A percentile compares a stretch with the other conserved stretches of the same genome.
phyloP scores from a whole-genome alignment of 768 basidiomycete species.

The Collybiopsis confluens region DNA sequence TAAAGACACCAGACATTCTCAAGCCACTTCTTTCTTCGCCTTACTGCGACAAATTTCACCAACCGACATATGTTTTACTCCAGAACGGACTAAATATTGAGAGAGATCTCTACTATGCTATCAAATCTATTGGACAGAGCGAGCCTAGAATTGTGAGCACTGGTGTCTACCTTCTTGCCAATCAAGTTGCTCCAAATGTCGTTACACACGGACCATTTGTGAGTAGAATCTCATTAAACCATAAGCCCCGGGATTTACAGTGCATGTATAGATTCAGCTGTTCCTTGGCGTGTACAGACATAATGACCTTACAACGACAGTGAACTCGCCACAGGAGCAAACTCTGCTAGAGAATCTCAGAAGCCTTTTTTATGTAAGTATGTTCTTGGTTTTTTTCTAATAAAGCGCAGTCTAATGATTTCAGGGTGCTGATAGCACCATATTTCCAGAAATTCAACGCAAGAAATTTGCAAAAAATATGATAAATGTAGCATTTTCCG shows the following conservation, averaged over 20 bases:
- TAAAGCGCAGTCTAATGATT: neutral
- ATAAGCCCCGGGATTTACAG: neutral
- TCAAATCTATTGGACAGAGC: neutral
- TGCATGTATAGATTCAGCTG: neutral
- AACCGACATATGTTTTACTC: conserved; percentile 9
- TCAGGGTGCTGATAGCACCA: conserved; percentile 16
- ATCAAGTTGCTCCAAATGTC: neutral
- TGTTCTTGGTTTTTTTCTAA: conserved; percentile 15
- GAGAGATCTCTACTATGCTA: conserved; percentile 7
- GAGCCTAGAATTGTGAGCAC: conserved; percentile 5
- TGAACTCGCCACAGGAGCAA: conserved; percentile 23
- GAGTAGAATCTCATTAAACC: neutral
- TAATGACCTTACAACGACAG: conserved; percentile 17
- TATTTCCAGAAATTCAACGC: conserved; percentile 39
- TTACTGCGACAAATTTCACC: neutral
- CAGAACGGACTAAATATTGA: conserved; percentile 11
- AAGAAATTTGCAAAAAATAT: conserved; percentile 41
- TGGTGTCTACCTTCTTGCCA: conserved; percentile 7
- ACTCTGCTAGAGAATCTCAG: conserved; percentile 27
- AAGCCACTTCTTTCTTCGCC: neutral
- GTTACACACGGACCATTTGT: conserved; percentile 2
- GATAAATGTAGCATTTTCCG: conserved; percentile 37
- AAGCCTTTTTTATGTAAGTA: conserved; percentile 26
- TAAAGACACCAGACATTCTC: conserved; percentile 7
- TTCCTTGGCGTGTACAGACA: conserved; percentile 6